phyloP scores from a whole-genome alignment of 345 rosid species.

The Gossypium ekmanianum region DNA sequence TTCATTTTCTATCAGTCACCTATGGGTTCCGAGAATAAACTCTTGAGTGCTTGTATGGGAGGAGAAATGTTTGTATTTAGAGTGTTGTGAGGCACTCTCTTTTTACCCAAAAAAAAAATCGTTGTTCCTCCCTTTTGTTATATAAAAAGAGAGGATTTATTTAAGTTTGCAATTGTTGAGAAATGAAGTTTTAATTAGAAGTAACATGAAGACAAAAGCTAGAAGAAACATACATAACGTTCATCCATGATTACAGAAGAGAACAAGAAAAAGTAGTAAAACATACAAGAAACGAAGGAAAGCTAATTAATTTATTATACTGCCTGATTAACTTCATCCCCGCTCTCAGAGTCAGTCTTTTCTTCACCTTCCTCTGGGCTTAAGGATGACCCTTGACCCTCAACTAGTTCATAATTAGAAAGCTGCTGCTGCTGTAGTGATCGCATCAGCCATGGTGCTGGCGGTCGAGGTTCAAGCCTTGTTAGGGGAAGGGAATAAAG shows the following conservation, averaged over 20 bases:
- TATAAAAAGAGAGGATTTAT: too few relatives aligned
- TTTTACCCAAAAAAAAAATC: too few relatives aligned
- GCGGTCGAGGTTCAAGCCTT: background rate
- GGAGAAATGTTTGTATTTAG: too few relatives aligned
- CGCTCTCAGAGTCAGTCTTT: background rate
- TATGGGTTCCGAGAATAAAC: too few relatives aligned
- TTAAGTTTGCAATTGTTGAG: too few relatives aligned
- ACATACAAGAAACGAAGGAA: background rate
- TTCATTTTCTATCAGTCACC: too few relatives aligned
- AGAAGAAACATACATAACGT: background rate
- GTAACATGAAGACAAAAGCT: background rate
- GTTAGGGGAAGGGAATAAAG: background rate
- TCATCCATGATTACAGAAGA: background rate
- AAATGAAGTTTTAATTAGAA: too few relatives aligned
- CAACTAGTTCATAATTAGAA: background rate
- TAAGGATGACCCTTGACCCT: slow-evolving; percentile 1
- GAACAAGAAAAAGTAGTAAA: background rate
- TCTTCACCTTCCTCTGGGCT: background rate
- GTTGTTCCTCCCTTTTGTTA: too few relatives aligned
- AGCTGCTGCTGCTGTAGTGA: background rate
- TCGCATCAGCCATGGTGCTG: background rate
- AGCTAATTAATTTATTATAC: background rate
- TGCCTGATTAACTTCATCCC: background rate
- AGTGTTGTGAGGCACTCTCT: too few relatives aligned
- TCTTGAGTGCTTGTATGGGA: too few relatives aligned